Percentiles rank a stretch among this genome's conserved stretches.
Evolutionary conservation across 257 asterid genomes (phyloP).

Genomic region (Capsicum baccatum): DNA sequence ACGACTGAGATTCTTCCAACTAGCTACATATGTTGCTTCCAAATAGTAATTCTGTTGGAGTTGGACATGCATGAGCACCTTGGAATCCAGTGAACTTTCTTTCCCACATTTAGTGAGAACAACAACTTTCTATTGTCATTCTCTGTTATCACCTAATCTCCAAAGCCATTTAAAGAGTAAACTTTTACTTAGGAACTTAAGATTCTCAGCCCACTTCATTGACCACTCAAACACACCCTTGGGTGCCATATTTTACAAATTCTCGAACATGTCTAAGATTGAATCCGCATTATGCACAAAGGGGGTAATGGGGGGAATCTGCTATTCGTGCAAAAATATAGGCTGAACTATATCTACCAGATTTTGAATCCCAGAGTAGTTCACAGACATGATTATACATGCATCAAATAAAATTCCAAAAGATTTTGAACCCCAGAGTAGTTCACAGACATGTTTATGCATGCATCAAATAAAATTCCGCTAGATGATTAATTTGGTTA

Average conservation of each 20-base stretch:
- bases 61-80: neutral
- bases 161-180: neutral
- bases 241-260: neutral
- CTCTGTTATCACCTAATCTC: neutral
- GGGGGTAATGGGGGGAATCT: neutral
- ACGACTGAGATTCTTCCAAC: neutral
- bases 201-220: neutral
- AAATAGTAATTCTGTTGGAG: neutral
- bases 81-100: neutral
- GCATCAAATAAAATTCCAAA: neutral
- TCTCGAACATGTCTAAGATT: neutral
- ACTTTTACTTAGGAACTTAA: neutral
- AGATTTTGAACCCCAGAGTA: neutral
- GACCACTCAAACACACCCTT: neutral
- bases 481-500: slow-evolving; percentile 7
- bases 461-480: neutral
- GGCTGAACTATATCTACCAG: neutral
- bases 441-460: neutral
- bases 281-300: neutral
- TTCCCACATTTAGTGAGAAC: neutral
- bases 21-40: neutral
- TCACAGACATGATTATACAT: neutral
- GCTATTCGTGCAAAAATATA: neutral
- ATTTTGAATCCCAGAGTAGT: neutral
- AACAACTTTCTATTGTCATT: neutral